A percentile compares a stretch with the other conserved stretches of the same genome.
These are phyloP conservation scores for Heterococcus sp. DNA, from an alignment of 108 stramenopile species.

Conservation along the genomic window DNA sequence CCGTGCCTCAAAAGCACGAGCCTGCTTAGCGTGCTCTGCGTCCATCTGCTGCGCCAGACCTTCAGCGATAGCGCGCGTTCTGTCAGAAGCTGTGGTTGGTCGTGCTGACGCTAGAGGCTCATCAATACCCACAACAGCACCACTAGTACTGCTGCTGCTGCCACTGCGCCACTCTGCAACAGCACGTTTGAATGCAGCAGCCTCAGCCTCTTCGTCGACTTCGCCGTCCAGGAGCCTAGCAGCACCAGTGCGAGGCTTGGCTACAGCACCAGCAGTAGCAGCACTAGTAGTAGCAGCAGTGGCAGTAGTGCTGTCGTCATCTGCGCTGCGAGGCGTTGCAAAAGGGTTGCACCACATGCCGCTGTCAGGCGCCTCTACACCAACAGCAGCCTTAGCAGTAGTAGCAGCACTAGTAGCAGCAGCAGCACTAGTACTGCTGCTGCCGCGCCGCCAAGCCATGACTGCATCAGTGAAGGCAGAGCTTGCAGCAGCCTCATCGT, in stretches of 20 bases:
- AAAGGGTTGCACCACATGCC: background rate
- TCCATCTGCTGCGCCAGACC: slow-evolving; percentile 28
- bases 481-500: background rate
- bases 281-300: background rate
- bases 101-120: no score
- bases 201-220: slow-evolving; percentile 54
- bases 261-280: background rate
- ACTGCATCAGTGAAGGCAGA: background rate
- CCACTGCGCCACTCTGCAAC: slow-evolving; percentile 47
- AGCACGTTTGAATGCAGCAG: slow-evolving; percentile 41
- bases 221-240: background rate
- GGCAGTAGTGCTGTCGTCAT: slow-evolving; percentile 14
- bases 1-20: slow-evolving; percentile 2
- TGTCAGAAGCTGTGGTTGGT: no score
- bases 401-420: background rate
- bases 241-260: background rate
- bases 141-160: slow-evolving; percentile 13
- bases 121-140: no score
- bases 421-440: background rate
- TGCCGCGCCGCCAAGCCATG: slow-evolving; percentile 17
- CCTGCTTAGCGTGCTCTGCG: slow-evolving; percentile 6
- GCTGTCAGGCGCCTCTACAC: slow-evolving; percentile 52
- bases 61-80: slow-evolving; percentile 5
- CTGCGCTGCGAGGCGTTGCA: slow-evolving; percentile 43
- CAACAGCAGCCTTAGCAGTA: background rate